phyloP scores from a whole-genome alignment of 208 protist genomes.

The Crithidia mellificae region DNA sequence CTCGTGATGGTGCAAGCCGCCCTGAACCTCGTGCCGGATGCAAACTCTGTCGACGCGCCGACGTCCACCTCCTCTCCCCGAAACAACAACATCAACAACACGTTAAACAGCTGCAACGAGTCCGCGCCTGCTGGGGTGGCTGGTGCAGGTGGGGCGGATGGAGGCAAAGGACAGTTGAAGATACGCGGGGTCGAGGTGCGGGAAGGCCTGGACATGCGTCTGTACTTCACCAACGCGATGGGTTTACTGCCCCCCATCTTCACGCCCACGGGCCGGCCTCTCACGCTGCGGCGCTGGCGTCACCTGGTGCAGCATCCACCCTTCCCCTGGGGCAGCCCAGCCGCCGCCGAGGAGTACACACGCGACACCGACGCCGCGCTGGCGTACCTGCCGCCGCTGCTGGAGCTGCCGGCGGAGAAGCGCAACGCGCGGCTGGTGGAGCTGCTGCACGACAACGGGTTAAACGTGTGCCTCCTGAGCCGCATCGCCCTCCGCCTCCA shows the following conservation, averaged over 20 bases:
- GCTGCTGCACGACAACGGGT: slow-evolving; percentile 38
- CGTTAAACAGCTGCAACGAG: slow-evolving; percentile 2
- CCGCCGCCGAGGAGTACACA: slow-evolving; percentile 25
- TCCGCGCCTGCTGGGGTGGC: no score
- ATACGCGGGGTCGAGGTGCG: slow-evolving; percentile 49
- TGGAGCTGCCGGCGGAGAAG: slow-evolving; percentile 29
- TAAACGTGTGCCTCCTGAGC: slow-evolving; percentile 53
- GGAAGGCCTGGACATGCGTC: slow-evolving; percentile 46
- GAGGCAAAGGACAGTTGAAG: slow-evolving; percentile 11
- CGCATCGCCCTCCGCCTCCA: slow-evolving; percentile 35
- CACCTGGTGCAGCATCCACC: slow-evolving; percentile 40
- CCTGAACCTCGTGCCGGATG: slow-evolving; percentile 41
- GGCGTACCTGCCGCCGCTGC: slow-evolving; percentile 26
- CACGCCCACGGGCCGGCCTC: slow-evolving; percentile 5
- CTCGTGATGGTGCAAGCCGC: slow-evolving; percentile 41
- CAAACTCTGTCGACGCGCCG: not conserved
- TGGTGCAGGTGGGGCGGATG: no score
- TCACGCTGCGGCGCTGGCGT: slow-evolving; percentile 47
- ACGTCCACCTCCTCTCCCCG: not conserved
- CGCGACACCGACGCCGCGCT: slow-evolving; percentile 12
- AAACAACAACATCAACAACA: not conserved
- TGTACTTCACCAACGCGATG: slow-evolving; percentile 54
- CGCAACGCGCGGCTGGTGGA: slow-evolving; percentile 40
- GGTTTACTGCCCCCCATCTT: slow-evolving; percentile 49
- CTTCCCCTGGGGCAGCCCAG: slow-evolving; percentile 12